Base-by-base conservation (phyloP, 495 filamentous ascomycete genomes). In the Parachaetomium inaequale region DNA sequence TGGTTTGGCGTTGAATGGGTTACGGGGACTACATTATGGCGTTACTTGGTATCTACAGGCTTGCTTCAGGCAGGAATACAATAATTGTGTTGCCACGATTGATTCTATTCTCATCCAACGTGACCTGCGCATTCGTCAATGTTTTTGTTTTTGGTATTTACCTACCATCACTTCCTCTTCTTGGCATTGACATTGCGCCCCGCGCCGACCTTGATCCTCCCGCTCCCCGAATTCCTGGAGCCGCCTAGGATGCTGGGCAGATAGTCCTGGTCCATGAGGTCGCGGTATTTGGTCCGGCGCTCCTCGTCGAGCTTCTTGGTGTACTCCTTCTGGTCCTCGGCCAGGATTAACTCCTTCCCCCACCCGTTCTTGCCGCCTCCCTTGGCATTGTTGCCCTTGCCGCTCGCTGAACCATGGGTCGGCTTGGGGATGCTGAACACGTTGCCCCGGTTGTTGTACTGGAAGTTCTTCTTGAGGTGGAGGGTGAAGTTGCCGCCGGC, bases 261-360 rank as follows among this genome's bases (percentile, higher is more conserved):
- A 70, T 93, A 95, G 75, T 98, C 94, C 65, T 92, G 87, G 72
- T 97, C 93, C 93, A 98, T 92, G 59, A 96, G 74, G 78, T 96
- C 91, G 62, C 81, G 86, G 70, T 90, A 85, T 70, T 87, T 86
- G 58, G 79, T 78, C 69, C 87, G 86, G 62, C 80, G 81, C 72
- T 87, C 80, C 67, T 86, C 81, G 14, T 79, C 81, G 8, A 82
- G 74, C 62, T 88, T 87, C 62, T 83, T 77, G 42, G 80, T 69
- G 72, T 90, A 98, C 78, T 98, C 95, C 76, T 97, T 96, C 79
- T 98, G 94, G 73, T 98, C 94, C 76, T 96, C 93, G 2, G 93
- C 83, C 2, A 98, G 78, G 51, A 98, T 91, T 63, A 98, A 77
- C 15, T 77, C 73, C 19, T 81, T 82, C 0, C 92, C 92, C 92